Evolutionary conservation across 169 alveolate species (phyloP).

Genomic region (Plasmodium berghei): DNA sequence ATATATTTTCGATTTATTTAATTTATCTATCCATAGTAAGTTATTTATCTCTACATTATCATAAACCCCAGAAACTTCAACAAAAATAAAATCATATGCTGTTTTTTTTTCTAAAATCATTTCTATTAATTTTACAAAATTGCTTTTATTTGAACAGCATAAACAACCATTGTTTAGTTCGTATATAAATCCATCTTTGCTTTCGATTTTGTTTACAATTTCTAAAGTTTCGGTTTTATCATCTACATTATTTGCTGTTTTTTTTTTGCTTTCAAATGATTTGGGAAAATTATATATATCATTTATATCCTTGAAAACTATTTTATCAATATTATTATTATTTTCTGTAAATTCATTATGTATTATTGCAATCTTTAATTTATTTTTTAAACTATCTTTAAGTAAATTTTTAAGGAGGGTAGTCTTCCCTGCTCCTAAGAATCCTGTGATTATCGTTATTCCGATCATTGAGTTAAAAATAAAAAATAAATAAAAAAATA

Average conservation of each 20-base stretch:
- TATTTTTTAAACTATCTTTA: conserved; percentile 32
- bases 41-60: conserved; percentile 68
- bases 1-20: conserved; percentile 67
- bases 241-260: not conserved
- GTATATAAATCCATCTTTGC: conserved; percentile 69
- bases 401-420: conserved; percentile 69
- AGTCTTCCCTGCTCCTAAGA: conserved; percentile 74
- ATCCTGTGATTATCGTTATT: conserved; percentile 72
- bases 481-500: not conserved
- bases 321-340: conserved; percentile 62
- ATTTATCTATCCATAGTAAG: conserved; percentile 68
- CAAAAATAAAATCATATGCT: conserved; percentile 54
- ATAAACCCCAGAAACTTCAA: conserved; percentile 71
- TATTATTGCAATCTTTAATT: conserved; percentile 71
- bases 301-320: conserved; percentile 73
- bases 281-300: conserved; percentile 74
- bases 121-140: conserved; percentile 69
- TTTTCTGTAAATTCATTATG: conserved; percentile 75
- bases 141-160: conserved; percentile 75
- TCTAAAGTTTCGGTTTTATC: conserved; percentile 14
- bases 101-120: conserved; percentile 55
- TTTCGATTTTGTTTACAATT: conserved; percentile 65
- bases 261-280: not conserved
- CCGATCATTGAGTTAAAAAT: conserved; percentile 56
- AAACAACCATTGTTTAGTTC: conserved; percentile 74